Base-by-base conservation (phyloP, 2,329 filamentous ascomycete species). In the Fusarium liriodendri region DNA sequence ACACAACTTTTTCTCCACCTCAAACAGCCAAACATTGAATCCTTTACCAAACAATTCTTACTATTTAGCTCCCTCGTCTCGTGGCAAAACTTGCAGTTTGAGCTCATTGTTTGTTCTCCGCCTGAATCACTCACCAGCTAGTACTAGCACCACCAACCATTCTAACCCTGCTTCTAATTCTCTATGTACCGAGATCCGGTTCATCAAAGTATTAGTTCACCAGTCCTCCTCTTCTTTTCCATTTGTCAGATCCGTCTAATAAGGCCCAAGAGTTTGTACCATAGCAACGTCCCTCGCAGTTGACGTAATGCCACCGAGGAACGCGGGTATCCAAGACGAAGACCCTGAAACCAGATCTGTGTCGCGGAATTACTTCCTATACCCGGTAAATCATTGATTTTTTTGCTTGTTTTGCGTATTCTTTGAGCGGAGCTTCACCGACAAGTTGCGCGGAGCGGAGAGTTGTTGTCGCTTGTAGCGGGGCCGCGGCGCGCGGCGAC, bases 401-500 rank as follows among this genome's bases (percentile, higher is more conserved):
- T n/a, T n/a, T 11, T 11, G 14, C 9, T 18, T 27, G 22, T 8
- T 27, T 11, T 18, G 22, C 14, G 2, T 20, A 6, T 32, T 8
- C 18, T 54, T 54, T 54, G 27, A 54, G 47, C 47, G 47, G 47
- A 32, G 47, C 47, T 32, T 54, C 27, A 32, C 47, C 47, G 47
- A 54, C 27, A 32, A 29, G 18, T 54, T 54, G 27, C 47, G 27
- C 47, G 47, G 47, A 54, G 47, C 47, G 47, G 47, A 54, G 47
- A 54, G 47, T 54, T 54, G 18, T 54, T 54, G 27, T 54, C 27
- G 27, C 47, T 32, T 54, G 47, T 5, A 54, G 47, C 27, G 47
- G 47, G 47, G 47, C 47, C 47, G 47, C 25, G 47, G 47, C 18
- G 45, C 42, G 45, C 47, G 47, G 47, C 47, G 47, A 54, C 47